phyloP scores from a whole-genome alignment of 768 basidiomycete species.

The Leccinum boreale region DNA sequence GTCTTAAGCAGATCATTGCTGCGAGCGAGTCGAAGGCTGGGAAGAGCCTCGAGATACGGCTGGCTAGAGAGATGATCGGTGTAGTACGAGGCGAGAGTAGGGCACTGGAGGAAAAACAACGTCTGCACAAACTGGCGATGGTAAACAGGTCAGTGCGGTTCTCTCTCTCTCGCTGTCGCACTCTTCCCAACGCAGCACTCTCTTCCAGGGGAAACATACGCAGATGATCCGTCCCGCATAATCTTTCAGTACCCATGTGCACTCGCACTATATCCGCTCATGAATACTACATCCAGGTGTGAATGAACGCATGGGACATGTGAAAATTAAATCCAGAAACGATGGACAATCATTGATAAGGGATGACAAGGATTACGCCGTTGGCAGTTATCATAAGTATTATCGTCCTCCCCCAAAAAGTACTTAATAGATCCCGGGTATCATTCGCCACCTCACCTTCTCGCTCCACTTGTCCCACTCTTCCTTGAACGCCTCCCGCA shows the following conservation, averaged over 20 bases:
- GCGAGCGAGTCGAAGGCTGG: conserved; percentile 57
- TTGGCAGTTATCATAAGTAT: not conserved
- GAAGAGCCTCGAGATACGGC: conserved; percentile 57
- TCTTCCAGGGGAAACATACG: conserved; percentile 24
- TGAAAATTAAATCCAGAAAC: not conserved
- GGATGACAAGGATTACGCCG: not conserved
- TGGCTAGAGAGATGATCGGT: conserved; percentile 76
- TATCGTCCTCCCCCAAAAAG: not conserved
- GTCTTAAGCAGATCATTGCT: conserved; percentile 68
- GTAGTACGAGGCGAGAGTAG: conserved; percentile 62
- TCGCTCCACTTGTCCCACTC: conserved; percentile 15
- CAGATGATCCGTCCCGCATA: conserved; percentile 3
- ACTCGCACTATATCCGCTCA: not conserved
- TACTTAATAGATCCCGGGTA: conserved; percentile 12
- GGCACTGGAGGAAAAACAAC: conserved; percentile 58
- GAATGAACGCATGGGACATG: not conserved
- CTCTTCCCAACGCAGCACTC: not conserved
- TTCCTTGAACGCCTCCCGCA: conserved; percentile 4
- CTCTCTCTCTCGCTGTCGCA: not conserved
- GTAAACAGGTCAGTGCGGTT: conserved; percentile 63
- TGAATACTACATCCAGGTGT: not conserved
- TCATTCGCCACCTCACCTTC: conserved; percentile 5
- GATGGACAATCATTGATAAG: not conserved
- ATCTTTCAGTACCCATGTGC: not conserved
- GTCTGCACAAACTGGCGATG: conserved; percentile 67